Conservation (phyloP, 345 rosid species). For the Toxicodendron radicans region DNA sequence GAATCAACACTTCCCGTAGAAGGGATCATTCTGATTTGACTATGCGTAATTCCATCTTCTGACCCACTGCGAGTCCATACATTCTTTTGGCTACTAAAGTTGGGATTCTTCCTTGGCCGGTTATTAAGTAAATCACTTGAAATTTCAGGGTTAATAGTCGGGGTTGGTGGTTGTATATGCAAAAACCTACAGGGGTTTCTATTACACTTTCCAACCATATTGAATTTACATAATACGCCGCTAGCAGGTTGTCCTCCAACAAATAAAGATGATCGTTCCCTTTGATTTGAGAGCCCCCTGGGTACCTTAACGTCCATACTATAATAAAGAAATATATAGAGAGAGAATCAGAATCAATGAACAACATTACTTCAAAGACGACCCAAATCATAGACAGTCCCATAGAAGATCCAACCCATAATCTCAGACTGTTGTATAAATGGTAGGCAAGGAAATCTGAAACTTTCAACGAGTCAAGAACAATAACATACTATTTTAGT, state of each 20-base stretch:
- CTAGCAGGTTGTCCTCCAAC: neutral
- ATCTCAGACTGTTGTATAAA: neutral
- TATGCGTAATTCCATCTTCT: too few relatives aligned
- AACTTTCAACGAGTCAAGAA: neutral
- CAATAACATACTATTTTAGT: too few relatives aligned
- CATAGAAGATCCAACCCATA: neutral
- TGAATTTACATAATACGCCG: conserved; percentile 15
- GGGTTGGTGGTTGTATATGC: conserved; percentile 14
- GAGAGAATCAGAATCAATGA: conserved; percentile 11
- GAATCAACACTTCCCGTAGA: neutral
- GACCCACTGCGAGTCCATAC: neutral
- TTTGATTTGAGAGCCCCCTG: neutral
- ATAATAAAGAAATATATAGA: conserved; percentile 1
- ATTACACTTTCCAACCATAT: conserved; percentile 32
- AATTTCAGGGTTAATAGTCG: neutral
- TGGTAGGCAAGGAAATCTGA: neutral
- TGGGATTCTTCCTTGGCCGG: conserved; percentile 10
- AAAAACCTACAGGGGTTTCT: conserved; percentile 37
- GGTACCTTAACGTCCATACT: conserved; percentile 8
- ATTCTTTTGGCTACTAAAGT: neutral
- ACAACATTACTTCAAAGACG: neutral
- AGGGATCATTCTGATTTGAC: neutral
- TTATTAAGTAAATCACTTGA: neutral
- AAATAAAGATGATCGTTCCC: neutral
- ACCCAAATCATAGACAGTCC: too few relatives aligned